These are phyloP conservation scores for Scorias spongiosa DNA, from an alignment of 2,329 filamentous ascomycete genomes.

Conservation along the genomic window DNA sequence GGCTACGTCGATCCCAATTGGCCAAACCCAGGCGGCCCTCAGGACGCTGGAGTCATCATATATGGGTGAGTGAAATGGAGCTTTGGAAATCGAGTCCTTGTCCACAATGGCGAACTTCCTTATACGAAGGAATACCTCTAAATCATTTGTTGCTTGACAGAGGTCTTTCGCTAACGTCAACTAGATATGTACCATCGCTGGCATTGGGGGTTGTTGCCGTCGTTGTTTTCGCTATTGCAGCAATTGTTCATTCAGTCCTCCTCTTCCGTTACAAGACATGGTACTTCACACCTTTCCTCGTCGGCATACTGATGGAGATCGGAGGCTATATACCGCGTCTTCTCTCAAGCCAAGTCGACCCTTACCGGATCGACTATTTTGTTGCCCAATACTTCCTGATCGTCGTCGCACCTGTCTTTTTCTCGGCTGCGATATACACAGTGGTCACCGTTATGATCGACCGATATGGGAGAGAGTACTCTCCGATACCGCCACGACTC, in stretches of 20 bases:
- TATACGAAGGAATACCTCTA: neutral
- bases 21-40: constrained; percentile 31
- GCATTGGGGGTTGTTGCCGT: constrained; percentile 29
- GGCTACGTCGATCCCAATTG: constrained; percentile 39
- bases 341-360: constrained; percentile 35
- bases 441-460: constrained; percentile 36
- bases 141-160: neutral
- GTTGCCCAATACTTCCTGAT: constrained; percentile 46
- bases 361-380: constrained; percentile 41
- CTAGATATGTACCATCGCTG: constrained; percentile 33
- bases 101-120: too few relatives aligned
- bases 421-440: constrained; percentile 42
- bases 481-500: constrained; percentile 30
- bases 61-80: constrained; percentile 19
- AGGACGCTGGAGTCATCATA: constrained; percentile 36
- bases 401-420: constrained; percentile 43
- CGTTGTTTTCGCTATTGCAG: constrained; percentile 29
- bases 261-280: constrained; percentile 25
- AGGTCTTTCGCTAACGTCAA: constrained; percentile 2
- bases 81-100: too few relatives aligned
- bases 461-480: constrained; percentile 27
- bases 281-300: constrained; percentile 32
- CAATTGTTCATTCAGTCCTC: constrained; percentile 24
- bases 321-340: constrained; percentile 35
- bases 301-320: constrained; percentile 34